Conservation (phyloP, 108 stramenopile genomes). For the Aurantiochytrium sp. region DNA sequence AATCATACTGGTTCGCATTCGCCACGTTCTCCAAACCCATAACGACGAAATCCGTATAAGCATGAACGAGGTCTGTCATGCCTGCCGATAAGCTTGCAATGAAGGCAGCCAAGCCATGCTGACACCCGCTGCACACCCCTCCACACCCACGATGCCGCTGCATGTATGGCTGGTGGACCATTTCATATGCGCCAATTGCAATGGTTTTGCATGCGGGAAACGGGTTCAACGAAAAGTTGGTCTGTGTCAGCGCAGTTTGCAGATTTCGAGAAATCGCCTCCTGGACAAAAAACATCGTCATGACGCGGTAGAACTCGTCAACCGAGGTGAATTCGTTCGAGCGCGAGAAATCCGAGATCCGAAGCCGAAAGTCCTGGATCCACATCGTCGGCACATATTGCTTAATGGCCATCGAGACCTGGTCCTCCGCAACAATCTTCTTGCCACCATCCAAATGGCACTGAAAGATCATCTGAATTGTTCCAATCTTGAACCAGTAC, state of each 20-base stretch:
- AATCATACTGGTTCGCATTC: neutral
- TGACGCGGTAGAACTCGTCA: neutral
- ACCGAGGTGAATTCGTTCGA: neutral
- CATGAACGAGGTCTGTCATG: neutral
- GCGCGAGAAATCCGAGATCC: neutral
- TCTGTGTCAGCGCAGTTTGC: neutral
- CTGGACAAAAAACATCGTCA: neutral
- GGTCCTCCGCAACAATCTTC: neutral
- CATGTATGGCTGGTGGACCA: neutral
- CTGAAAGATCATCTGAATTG: neutral
- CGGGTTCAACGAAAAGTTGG: neutral
- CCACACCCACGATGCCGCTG: neutral
- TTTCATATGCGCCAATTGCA: neutral
- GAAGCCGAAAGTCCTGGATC: neutral
- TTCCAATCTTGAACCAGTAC: neutral
- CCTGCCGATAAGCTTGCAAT: conserved; percentile 1
- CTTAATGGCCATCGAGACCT: neutral
- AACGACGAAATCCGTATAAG: neutral
- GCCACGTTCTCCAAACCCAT: neutral
- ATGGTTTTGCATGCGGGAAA: neutral
- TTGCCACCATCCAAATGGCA: neutral
- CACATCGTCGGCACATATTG: neutral
- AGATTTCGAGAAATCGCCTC: neutral
- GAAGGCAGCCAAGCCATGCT: neutral
- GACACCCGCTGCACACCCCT: neutral